phyloP scores from a whole-genome alignment of 805 yeast genomes.

The Wickerhamomyces rabaulensis region DNA sequence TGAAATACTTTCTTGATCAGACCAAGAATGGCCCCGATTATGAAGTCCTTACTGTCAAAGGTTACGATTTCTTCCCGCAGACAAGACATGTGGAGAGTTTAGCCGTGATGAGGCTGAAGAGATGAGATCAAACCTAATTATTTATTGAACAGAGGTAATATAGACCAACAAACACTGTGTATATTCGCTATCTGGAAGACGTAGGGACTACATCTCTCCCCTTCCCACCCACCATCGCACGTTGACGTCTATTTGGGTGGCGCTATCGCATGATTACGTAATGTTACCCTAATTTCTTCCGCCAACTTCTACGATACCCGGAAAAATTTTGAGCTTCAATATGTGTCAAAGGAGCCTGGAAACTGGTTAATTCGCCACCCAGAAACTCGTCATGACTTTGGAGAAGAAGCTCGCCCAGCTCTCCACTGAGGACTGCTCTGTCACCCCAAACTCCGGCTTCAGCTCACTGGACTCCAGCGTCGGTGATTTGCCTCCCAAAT shows the following conservation, averaged over 20 bases:
- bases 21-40: conserved; percentile 59
- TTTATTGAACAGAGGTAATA: not conserved
- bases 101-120: conserved; percentile 46
- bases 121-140: not conserved
- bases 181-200: too few relatives aligned
- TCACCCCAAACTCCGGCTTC: not conserved
- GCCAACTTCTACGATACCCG: not conserved
- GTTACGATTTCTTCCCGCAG: conserved; percentile 95
- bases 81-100: conserved; percentile 88
- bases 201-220: too few relatives aligned
- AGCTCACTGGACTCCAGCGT: not conserved
- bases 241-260: too few relatives aligned
- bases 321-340: not conserved
- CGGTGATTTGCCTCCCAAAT: not conserved
- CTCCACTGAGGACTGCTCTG: not conserved
- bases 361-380: too few relatives aligned
- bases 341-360: not conserved
- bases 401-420: not conserved
- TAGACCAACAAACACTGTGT: not conserved
- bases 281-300: not conserved
- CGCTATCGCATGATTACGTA: not conserved
- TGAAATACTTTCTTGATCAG: conserved; percentile 68
- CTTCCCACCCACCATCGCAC: not conserved
- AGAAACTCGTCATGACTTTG: not conserved
- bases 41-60: conserved; percentile 70